phyloP scores from a whole-genome alignment of 371 early-diverging fungal species.

The Apophysomyces ossiformis region DNA sequence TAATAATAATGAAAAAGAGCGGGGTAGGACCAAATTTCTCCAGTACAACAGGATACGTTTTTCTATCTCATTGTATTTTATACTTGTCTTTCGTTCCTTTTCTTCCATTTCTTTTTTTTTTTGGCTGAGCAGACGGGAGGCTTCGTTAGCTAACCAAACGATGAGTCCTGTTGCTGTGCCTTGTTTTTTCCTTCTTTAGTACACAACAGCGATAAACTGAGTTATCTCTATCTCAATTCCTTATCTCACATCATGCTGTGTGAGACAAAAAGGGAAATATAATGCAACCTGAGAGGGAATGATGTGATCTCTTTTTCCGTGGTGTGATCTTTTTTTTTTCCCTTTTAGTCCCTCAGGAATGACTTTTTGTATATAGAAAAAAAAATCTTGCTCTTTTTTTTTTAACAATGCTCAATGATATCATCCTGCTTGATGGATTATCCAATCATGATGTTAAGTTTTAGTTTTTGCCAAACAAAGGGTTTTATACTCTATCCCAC shows the following conservation, averaged over 20 bases:
- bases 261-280: background rate
- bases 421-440: background rate
- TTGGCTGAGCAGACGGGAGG: no score
- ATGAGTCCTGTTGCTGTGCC: no score
- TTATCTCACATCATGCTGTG: background rate
- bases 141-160: no score
- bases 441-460: background rate
- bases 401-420: background rate
- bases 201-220: background rate
- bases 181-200: no score
- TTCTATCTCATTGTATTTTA: no score
- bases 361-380: conserved; percentile 1
- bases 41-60: no score
- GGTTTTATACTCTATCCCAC: background rate
- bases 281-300: conserved; percentile 7
- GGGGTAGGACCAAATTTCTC: no score
- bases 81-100: no score
- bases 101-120: no score
- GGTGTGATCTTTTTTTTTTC: conserved; percentile 8
- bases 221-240: background rate
- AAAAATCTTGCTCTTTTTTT: no score
- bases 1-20: no score
- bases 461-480: background rate
- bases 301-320: conserved; percentile 5
- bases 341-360: background rate